Percentiles rank a stretch among this genome's conserved stretches.
phyloP scores from a whole-genome alignment of 805 yeast genomes.

The Kockiozyma suomiensis region DNA sequence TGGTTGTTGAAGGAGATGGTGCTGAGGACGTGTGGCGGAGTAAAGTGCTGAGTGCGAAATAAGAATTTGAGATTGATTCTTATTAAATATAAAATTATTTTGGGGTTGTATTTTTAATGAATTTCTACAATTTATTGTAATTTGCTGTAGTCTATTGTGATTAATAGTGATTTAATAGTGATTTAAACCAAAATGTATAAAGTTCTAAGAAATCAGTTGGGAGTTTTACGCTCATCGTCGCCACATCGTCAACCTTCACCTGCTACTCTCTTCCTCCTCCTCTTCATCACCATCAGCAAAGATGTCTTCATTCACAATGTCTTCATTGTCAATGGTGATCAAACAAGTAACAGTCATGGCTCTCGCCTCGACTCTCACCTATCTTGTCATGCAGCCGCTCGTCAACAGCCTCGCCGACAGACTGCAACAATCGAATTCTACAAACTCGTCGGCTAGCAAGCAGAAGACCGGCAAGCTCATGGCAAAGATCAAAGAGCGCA shows the following conservation, averaged over 20 bases:
- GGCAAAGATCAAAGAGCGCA: neutral
- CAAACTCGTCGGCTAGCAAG: neutral
- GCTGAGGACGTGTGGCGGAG: constrained; percentile 8
- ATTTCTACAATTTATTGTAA: too few relatives aligned
- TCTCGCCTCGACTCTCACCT: constrained; percentile 2
- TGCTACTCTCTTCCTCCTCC: too few relatives aligned
- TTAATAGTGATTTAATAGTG: too few relatives aligned
- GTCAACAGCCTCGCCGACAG: neutral
- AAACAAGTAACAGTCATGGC: neutral
- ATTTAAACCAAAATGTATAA: too few relatives aligned
- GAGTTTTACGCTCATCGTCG: too few relatives aligned
- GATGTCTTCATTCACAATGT: neutral
- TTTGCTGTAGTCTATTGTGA: too few relatives aligned
- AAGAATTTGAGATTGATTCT: too few relatives aligned
- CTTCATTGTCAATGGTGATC: neutral
- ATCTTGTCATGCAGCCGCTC: constrained; percentile 1
- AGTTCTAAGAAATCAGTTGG: too few relatives aligned
- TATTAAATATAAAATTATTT: too few relatives aligned
- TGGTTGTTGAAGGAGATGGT: constrained; percentile 9
- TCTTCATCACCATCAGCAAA: too few relatives aligned
- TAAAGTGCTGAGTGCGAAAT: neutral
- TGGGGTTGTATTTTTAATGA: neutral
- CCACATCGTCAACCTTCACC: too few relatives aligned
- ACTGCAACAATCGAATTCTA: neutral
- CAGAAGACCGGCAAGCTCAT: neutral